Base-by-base conservation (phyloP, 805 yeast species). In the Cyberlindnera euphorbiiphila region DNA sequence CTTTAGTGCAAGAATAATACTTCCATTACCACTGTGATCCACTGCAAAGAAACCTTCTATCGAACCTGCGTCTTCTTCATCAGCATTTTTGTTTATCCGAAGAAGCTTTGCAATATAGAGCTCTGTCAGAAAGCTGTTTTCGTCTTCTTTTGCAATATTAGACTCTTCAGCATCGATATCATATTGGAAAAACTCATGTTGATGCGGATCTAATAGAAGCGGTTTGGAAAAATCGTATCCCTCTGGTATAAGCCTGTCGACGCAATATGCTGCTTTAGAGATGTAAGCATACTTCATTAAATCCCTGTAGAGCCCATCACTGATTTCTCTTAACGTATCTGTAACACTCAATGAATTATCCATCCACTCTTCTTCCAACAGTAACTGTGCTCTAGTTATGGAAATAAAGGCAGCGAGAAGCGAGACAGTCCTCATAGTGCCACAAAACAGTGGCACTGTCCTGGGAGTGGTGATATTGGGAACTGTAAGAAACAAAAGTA, bases 1-100 rank as follows among this genome's bases (percentile, higher is more conserved):
- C 59, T 85, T 68, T 45, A 78, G 76, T 0, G 69, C 72, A 31
- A 82, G 51, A 5, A 76, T 56, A 6, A 83, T 60, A 23, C 71
- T 65, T 27, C 69, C 57, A 25, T 58, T 53, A 2, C 50, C 51
- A 17, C 32, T 29, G 45, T 69, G 72, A 53, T 78, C 84, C 11
- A 71, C 60, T 7, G 77, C 74, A 26, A 75, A 65, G 52, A 61
- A 73, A 0, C 87, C 86, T 6, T 36, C 45, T 2, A 50, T 30
- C 2, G 32, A 23, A 6, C 23, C 8, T 2, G n/a, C 19, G 5
- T 5, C 9, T 14, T 20, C n/a, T 18, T 9, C 21, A 7, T 21
- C 7, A 25, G 25, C 17, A 21, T 18, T 11, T n/a, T 29, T 13
- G 9, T 11, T 17, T 10, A 7, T 8, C 22, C 5, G 29, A 8